Base-by-base conservation (phyloP, 768 basidiomycete species). In the Mycena epipterygia region DNA sequence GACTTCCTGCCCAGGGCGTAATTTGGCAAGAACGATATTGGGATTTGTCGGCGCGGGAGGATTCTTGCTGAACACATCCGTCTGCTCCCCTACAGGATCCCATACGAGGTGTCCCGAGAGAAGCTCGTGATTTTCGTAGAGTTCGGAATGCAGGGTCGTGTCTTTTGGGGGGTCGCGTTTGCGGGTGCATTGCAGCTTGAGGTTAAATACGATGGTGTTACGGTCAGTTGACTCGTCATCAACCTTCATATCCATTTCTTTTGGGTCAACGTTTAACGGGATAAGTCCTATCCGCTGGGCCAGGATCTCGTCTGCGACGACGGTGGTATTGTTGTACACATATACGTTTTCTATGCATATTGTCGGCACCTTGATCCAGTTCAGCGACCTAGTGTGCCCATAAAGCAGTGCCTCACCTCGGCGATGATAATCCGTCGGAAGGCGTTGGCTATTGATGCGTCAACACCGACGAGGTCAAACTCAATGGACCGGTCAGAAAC, bases 371-470 rank as follows among this genome's bases (percentile, higher is more conserved):
- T 97, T 75, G 29, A 41, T 12, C 25, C 41, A 2, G 60, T 69
- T 64, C 66, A 39, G 39, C 48, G 1, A 61, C 35, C 53, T 16
- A 3, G 5, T 51, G 41, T 29, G 68, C 13, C 33, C 62, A 42
- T 21, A 27, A 46, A 12, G 19, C 49, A 49, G 46, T 37, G 33
- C 80, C 89, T 61, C 67, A 96, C 97, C 88, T 99, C 98, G 13
- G 97, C 93, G 53, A 99, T 94, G 78, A 98, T 86, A 63, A 98
- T 95, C 65, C 98, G 87, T 30, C 98, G 87, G 73, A 97, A 89
- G 0, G 97, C 96, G 80, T 99, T 99, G 33, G 98, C 96, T 67
- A 99, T 94, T 19, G 95, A 94, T 0, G 98, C 95, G 79, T 99
- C 97, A 32, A 98, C 93, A 7, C 97, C 97, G 64, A 98, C 89